Conservation (phyloP, 2,329 filamentous ascomycete species). For the Zasmidium angulare region DNA sequence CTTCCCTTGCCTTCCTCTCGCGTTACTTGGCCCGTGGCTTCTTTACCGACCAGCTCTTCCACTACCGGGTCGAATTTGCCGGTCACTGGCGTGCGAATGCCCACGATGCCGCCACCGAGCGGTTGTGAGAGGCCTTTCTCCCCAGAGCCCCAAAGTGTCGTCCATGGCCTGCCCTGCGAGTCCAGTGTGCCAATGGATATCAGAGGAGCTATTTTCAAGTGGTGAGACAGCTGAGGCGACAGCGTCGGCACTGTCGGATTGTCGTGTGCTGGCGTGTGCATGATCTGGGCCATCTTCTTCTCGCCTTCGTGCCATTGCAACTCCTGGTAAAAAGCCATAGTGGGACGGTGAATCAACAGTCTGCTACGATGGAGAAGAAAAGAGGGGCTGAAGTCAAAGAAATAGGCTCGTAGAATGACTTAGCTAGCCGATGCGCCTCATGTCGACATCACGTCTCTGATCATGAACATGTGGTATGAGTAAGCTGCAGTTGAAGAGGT, state of each 20-base stretch:
- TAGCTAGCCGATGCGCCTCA: not conserved
- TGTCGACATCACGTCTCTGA: not conserved
- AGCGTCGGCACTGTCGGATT: slow-evolving; percentile 70
- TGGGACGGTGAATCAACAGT: not conserved
- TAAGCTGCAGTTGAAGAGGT: not conserved
- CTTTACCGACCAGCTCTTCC: slow-evolving; percentile 56
- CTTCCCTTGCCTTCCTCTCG: slow-evolving; percentile 43
- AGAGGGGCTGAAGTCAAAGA: not conserved
- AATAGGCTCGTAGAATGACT: not conserved
- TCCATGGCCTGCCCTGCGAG: slow-evolving; percentile 66
- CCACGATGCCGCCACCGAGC: slow-evolving; percentile 63
- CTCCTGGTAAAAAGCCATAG: slow-evolving; percentile 17
- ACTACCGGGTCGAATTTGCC: slow-evolving; percentile 68
- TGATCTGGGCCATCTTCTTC: slow-evolving; percentile 60
- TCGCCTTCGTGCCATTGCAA: slow-evolving; percentile 38
- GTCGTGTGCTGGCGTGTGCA: slow-evolving; percentile 57
- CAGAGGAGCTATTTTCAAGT: slow-evolving; percentile 64
- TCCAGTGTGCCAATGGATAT: slow-evolving; percentile 75
- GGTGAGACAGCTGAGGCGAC: slow-evolving; percentile 58
- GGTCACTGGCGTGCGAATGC: slow-evolving; percentile 63
- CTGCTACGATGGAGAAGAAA: not conserved
- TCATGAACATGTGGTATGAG: not conserved
- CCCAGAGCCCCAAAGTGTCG: slow-evolving; percentile 71
- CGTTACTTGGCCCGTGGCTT: slow-evolving; percentile 46
- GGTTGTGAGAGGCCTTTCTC: slow-evolving; percentile 65